phyloP scores from a whole-genome alignment of 176 grass and related monocot species.

The Oryza rufipogon region DNA sequence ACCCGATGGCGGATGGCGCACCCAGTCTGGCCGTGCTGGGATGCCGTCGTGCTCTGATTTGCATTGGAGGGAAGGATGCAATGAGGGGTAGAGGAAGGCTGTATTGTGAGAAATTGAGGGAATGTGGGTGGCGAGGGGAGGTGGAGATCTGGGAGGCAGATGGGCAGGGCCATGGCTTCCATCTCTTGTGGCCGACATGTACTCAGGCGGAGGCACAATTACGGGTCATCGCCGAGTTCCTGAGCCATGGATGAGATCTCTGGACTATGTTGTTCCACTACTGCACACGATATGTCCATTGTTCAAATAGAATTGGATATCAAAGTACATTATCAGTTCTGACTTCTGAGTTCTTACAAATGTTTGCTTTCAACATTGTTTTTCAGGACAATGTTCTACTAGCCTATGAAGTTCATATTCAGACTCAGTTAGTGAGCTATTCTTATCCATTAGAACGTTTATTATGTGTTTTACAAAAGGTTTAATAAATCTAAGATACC shows the following conservation, averaged over 20 bases:
- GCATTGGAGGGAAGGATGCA: conserved; percentile 51
- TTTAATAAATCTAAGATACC: neutral
- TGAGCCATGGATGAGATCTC: conserved; percentile 36
- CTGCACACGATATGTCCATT: neutral
- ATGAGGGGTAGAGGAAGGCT: conserved; percentile 52
- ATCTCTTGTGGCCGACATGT: conserved; percentile 28
- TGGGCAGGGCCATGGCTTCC: conserved; percentile 66
- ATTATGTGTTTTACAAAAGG: neutral
- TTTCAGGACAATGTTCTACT: conserved; percentile 6
- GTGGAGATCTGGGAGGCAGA: conserved; percentile 53
- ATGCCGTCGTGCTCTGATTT: conserved; percentile 56
- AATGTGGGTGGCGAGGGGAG: conserved; percentile 53
- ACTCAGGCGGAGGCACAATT: conserved; percentile 35
- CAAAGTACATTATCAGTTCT: conserved; percentile 6
- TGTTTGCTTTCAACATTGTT: conserved; percentile 14
- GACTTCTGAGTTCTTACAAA: conserved; percentile 6
- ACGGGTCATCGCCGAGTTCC: conserved; percentile 40
- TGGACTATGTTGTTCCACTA: neutral
- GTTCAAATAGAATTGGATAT: conserved; percentile 10
- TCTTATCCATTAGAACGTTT: neutral
- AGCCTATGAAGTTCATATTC: neutral
- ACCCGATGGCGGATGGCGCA: conserved; percentile 63
- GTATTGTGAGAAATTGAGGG: conserved; percentile 61
- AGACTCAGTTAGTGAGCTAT: conserved; percentile 20
- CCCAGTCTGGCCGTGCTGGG: conserved; percentile 40